Conservation (phyloP, 2,329 filamentous ascomycete species). For the Colletotrichum incanum region DNA sequence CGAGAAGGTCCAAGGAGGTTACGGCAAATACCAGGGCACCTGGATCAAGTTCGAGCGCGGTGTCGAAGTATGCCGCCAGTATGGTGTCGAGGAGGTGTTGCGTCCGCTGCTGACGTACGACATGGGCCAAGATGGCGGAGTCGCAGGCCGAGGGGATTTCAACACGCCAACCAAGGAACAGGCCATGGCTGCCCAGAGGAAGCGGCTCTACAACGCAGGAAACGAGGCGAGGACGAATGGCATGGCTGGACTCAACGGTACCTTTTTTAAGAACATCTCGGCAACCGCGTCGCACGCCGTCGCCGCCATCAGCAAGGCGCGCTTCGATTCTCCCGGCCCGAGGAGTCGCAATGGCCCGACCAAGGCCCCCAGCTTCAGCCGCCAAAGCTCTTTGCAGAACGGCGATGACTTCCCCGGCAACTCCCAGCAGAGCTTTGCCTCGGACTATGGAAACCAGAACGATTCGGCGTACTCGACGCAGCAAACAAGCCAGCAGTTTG, state of each 20-base stretch:
- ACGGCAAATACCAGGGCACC: constrained; percentile 98
- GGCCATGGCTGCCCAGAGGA: constrained; percentile 95
- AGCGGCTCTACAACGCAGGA: constrained; percentile 88
- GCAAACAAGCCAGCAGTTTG: constrained; percentile 50
- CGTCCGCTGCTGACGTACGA: constrained; percentile 85
- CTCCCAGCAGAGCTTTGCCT: constrained; percentile 88
- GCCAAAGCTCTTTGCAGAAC: constrained; percentile 81
- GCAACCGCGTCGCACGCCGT: constrained; percentile 93
- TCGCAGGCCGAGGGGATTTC: constrained; percentile 80
- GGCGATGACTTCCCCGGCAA: constrained; percentile 78
- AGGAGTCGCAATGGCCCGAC: constrained; percentile 76
- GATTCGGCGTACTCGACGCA: constrained; percentile 81
- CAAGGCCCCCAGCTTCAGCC: constrained; percentile 78
- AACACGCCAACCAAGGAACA: constrained; percentile 99
- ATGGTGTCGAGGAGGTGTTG: constrained; percentile 83
- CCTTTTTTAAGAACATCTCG: constrained; percentile 98
- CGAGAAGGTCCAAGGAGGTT: constrained; percentile 98
- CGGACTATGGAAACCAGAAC: constrained; percentile 81
- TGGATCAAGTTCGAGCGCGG: constrained; percentile 97
- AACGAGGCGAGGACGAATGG: constrained; percentile 78
- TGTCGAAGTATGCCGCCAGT: constrained; percentile 89
- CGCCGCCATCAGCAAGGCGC: constrained; percentile 95
- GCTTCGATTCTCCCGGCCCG: constrained; percentile 89
- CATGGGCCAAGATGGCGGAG: constrained; percentile 81
- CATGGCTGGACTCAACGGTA: constrained; percentile 74